These are phyloP conservation scores for Austroboletus niveus DNA, from an alignment of 1,284 basidiomycete species.

Conservation along the genomic window DNA sequence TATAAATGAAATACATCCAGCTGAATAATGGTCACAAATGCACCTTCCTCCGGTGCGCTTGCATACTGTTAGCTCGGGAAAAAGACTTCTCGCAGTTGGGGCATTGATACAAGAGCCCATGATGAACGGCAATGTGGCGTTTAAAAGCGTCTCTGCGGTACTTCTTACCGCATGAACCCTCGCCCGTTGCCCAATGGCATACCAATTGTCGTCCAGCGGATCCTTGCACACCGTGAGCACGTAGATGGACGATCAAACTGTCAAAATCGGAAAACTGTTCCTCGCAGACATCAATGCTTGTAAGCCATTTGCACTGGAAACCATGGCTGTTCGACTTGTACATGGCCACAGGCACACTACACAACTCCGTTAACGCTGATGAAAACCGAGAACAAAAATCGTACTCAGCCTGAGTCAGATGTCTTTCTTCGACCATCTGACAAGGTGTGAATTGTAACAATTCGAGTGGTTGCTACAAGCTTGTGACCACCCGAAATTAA, in stretches of 20 bases:
- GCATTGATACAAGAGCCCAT: not conserved
- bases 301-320: not conserved
- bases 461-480: too few species aligned
- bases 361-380: too few species aligned
- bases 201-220: not conserved
- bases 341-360: too few species aligned
- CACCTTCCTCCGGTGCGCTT: not conserved
- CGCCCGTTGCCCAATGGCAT: not conserved
- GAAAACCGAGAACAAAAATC: too few species aligned
- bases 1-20: too few species aligned
- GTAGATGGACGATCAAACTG: not conserved
- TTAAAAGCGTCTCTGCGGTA: not conserved
- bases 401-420: too few species aligned
- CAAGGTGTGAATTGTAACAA: too few species aligned
- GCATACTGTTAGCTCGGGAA: not conserved
- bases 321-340: too few species aligned
- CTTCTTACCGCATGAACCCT: not conserved
- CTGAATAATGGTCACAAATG: not conserved
- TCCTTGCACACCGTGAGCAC: not conserved
- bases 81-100: not conserved
- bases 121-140: not conserved
- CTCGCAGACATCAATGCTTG: not conserved
- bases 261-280: not conserved
- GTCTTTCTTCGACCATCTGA: too few species aligned
- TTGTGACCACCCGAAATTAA: too few species aligned